phyloP scores from a whole-genome alignment of 192 early-diverging fungal genomes.

The Piromyces finnis region DNA sequence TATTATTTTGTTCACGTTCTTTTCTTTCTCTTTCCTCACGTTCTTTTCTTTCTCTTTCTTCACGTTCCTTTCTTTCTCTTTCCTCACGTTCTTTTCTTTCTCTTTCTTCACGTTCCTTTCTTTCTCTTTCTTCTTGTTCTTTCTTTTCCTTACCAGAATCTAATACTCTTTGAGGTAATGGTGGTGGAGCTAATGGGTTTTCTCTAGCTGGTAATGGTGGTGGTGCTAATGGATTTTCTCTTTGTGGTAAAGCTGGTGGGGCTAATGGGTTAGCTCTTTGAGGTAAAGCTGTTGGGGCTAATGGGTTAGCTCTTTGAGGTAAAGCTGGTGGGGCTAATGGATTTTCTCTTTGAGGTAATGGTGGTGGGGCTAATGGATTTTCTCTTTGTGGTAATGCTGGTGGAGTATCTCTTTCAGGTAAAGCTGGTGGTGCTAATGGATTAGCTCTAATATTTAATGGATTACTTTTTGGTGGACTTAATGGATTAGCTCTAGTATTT shows the following conservation, averaged over 20 bases:
- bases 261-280: not conserved
- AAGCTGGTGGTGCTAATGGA: not conserved
- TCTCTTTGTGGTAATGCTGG: not conserved
- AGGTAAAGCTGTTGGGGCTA: not conserved
- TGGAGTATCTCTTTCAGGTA: not conserved
- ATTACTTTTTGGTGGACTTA: not conserved
- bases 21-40: not conserved
- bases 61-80: not conserved
- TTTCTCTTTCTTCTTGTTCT: not conserved
- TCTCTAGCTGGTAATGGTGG: not conserved
- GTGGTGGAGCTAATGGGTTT: not conserved
- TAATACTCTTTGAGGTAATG: not conserved
- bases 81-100: not conserved
- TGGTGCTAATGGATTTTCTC: not conserved
- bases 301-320: not conserved
- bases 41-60: not conserved
- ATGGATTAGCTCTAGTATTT: not conserved
- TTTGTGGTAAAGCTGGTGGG: not conserved
- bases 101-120: not conserved
- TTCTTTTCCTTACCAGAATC: not conserved
- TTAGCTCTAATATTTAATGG: not conserved
- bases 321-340: not conserved
- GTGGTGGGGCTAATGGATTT: not conserved
- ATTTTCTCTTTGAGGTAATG: not conserved
- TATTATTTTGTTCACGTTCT: not conserved